phyloP scores from a whole-genome alignment of 169 alveolate species.

The Cryptosporidium xiaoi region DNA sequence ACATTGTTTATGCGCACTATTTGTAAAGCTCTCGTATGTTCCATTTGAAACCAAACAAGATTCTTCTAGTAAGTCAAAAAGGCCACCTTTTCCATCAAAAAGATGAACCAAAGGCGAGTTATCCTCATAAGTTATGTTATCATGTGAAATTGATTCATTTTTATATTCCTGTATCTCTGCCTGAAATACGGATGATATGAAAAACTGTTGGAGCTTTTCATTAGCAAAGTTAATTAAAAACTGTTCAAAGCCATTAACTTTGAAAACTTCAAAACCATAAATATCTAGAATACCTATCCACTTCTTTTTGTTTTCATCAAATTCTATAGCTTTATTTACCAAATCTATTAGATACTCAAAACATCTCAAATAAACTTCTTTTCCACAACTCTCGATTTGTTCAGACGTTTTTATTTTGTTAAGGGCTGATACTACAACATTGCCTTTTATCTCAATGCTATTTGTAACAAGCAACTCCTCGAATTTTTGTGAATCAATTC shows the following conservation, averaged over 20 bases:
- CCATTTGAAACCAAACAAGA: slow-evolving; percentile 79
- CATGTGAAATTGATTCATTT: slow-evolving; percentile 79
- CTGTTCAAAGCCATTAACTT: slow-evolving; percentile 97
- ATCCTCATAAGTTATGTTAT: slow-evolving; percentile 67
- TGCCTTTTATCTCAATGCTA: slow-evolving; percentile 68
- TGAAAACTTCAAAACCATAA: slow-evolving; percentile 97
- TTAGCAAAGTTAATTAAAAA: slow-evolving; percentile 97
- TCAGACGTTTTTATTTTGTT: slow-evolving; percentile 75
- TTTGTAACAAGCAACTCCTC: slow-evolving; percentile 58
- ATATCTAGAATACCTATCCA: slow-evolving; percentile 97
- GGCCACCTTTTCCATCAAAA: slow-evolving; percentile 76
- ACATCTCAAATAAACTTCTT: slow-evolving; percentile 83
- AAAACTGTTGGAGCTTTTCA: slow-evolving; percentile 96
- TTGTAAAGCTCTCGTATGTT: slow-evolving; percentile 76
- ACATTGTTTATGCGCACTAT: slow-evolving; percentile 77
- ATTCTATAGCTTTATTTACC: slow-evolving; percentile 81
- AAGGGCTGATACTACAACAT: slow-evolving; percentile 53
- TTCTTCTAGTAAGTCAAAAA: slow-evolving; percentile 78
- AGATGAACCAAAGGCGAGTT: slow-evolving; percentile 47
- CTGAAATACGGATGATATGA: slow-evolving; percentile 91
- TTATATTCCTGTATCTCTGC: slow-evolving; percentile 89
- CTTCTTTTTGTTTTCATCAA: slow-evolving; percentile 77
- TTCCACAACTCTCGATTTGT: slow-evolving; percentile 76
- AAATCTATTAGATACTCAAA: slow-evolving; percentile 83
- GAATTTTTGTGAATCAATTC: slow-evolving; percentile 31